Percentiles rank a stretch among this genome's conserved stretches.
phyloP scores from a whole-genome alignment of 2,329 filamentous ascomycete species.

The Fusarium sp. region DNA sequence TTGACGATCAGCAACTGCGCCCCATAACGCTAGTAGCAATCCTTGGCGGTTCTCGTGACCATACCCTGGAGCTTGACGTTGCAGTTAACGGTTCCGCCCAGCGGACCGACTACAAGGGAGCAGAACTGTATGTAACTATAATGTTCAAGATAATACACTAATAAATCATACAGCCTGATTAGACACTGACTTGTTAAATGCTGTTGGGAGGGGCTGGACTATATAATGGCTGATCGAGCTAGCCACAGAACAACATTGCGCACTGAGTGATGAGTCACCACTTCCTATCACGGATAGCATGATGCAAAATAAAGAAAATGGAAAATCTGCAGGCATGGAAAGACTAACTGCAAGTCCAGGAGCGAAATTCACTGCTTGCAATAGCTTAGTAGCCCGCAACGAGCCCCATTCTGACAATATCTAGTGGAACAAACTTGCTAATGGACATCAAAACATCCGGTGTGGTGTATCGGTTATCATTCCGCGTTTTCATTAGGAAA shows the following conservation, averaged over 20 bases:
- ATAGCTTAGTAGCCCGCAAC: neutral
- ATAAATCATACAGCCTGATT: fast-evolving
- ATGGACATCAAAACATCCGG: neutral
- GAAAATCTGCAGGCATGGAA: fast-evolving
- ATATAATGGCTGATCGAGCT: fast-evolving
- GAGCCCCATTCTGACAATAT: neutral
- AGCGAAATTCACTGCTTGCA: neutral
- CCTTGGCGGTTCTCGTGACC: no score
- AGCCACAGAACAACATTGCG: fast-evolving
- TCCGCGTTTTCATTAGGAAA: constrained; percentile 12
- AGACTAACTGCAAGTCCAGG: neutral
- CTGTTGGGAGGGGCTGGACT: fast-evolving
- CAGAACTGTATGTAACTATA: no score
- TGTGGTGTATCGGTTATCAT: constrained; percentile 27
- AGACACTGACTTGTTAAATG: neutral
- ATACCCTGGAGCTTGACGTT: neutral
- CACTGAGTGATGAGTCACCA: fast-evolving
- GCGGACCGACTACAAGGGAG: neutral
- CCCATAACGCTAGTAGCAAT: neutral
- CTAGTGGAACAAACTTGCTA: fast-evolving
- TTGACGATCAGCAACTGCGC: neutral
- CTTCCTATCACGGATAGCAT: no score
- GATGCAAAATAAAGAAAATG: no score
- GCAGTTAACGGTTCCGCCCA: no score
- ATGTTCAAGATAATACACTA: no score